phyloP scores from a whole-genome alignment of 1,284 basidiomycete species.

The Phlebopus sp. region DNA sequence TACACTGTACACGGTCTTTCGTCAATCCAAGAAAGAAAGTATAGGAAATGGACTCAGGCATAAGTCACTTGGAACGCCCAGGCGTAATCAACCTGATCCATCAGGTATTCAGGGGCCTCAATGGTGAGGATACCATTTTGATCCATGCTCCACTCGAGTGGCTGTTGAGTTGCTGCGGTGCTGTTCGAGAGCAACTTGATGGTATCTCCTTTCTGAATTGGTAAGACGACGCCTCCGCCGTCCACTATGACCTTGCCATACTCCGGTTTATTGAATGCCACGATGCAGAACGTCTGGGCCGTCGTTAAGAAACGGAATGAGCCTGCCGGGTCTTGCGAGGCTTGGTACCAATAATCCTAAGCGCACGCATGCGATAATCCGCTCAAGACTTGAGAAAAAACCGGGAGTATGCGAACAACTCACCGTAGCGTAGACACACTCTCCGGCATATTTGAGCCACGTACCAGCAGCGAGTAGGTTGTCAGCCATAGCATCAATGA shows the following conservation, averaged over 20 bases:
- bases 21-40: no score
- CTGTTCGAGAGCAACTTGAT: slow-evolving; percentile 36
- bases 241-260: slow-evolving; percentile 36
- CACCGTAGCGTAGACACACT: slow-evolving; percentile 53
- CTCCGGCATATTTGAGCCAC: slow-evolving; percentile 50
- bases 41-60: background rate
- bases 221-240: slow-evolving; percentile 37
- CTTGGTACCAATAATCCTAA: slow-evolving; percentile 44
- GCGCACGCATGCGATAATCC: background rate
- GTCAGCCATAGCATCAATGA: slow-evolving; percentile 44
- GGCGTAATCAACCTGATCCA: slow-evolving; percentile 29
- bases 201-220: slow-evolving; percentile 43
- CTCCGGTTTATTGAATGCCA: slow-evolving; percentile 40
- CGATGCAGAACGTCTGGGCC: slow-evolving; percentile 48
- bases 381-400: slow-evolving; percentile 2
- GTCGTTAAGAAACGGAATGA: slow-evolving; percentile 51
- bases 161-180: background rate
- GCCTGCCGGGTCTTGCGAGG: slow-evolving; percentile 37
- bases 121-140: slow-evolving; percentile 31
- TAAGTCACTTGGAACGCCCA: no score
- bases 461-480: slow-evolving; percentile 48
- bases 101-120: slow-evolving; percentile 28
- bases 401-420: slow-evolving; percentile 10
- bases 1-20: no score
- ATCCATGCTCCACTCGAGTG: slow-evolving; percentile 21